Evolutionary conservation across 768 basidiomycete species (phyloP).

Genomic region (Termitomyces sp.): DNA sequence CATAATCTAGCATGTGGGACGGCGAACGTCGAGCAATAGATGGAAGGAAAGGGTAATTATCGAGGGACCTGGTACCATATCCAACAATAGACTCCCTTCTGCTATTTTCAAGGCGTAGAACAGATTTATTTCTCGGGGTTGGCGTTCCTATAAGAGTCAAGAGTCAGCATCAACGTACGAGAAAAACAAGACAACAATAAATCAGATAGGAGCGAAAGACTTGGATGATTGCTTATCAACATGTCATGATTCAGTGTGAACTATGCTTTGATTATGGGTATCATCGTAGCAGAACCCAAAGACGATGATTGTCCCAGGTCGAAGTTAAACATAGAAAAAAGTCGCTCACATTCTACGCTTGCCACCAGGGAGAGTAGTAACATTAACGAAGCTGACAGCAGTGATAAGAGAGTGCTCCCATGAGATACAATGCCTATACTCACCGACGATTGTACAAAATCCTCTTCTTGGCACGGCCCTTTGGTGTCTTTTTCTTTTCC

Average conservation of each 20-base stretch:
- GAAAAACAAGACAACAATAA: constrained; percentile 1
- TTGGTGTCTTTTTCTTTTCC: constrained; percentile 98
- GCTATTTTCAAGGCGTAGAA: background rate
- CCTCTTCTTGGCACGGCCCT: constrained; percentile 94
- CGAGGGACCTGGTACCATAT: constrained; percentile 3
- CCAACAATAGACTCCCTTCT: background rate
- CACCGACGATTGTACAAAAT: constrained; percentile 13
- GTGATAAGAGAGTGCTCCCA: constrained; percentile 47
- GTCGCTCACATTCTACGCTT: constrained; percentile 92
- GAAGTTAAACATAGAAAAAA: background rate
- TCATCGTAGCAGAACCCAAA: constrained; percentile 38
- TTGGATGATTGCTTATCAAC: constrained; percentile 82
- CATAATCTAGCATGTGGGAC: constrained; percentile 10
- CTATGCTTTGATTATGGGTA: constrained; percentile 69
- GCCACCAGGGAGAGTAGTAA: constrained; percentile 84
- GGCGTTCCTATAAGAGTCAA: constrained; percentile 46
- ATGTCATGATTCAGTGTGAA: constrained; percentile 87
- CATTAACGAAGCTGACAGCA: constrained; percentile 79
- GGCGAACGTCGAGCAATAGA: background rate
- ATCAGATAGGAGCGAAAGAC: constrained; percentile 99
- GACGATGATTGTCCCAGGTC: background rate
- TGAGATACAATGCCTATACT: background rate
- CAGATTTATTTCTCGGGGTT: constrained; percentile 57
- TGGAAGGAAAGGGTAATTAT: background rate
- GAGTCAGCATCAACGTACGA: constrained; percentile 17